Conservation (phyloP, 1,284 basidiomycete species). For the Puccinia horiana region DNA sequence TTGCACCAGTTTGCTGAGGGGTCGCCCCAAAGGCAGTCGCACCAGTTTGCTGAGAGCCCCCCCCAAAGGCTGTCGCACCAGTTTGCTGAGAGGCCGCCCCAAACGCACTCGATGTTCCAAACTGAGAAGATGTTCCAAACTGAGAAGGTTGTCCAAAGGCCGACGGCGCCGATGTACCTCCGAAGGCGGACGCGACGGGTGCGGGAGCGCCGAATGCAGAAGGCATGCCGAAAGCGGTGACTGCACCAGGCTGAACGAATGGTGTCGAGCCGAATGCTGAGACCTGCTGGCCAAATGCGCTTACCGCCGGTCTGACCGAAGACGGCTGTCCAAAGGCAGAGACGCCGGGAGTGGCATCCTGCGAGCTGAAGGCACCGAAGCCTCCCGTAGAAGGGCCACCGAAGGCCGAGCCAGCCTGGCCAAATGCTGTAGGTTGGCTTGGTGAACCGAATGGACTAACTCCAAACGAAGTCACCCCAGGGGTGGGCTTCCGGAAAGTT, state of each 20-base stretch:
- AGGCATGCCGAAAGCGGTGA: constrained; percentile 36
- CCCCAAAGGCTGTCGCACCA: neutral
- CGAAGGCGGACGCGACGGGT: constrained; percentile 27
- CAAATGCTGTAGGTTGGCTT: constrained; percentile 5
- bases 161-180: neutral
- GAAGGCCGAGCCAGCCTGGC: constrained; percentile 9
- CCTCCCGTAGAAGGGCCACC: neutral
- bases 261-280: constrained; percentile 32
- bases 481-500: constrained; percentile 11
- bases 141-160: constrained; percentile 38
- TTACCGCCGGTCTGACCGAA: constrained; percentile 19
- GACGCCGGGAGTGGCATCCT: neutral
- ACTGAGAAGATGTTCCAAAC: constrained; percentile 24
- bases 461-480: constrained; percentile 19
- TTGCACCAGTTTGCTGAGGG: neutral
- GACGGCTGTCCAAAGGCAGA: constrained; percentile 39
- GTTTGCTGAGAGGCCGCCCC: neutral
- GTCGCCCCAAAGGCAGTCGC: constrained; percentile 21
- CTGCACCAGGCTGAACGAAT: neutral
- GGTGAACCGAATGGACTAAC: neutral
- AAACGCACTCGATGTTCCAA: constrained; percentile 14
- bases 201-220: constrained; percentile 25
- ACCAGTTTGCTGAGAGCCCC: neutral
- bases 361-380: neutral
- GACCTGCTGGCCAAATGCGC: constrained; percentile 34